Base-by-base conservation (phyloP, 1,284 basidiomycete species). In the Papiliotrema flavescens region DNA sequence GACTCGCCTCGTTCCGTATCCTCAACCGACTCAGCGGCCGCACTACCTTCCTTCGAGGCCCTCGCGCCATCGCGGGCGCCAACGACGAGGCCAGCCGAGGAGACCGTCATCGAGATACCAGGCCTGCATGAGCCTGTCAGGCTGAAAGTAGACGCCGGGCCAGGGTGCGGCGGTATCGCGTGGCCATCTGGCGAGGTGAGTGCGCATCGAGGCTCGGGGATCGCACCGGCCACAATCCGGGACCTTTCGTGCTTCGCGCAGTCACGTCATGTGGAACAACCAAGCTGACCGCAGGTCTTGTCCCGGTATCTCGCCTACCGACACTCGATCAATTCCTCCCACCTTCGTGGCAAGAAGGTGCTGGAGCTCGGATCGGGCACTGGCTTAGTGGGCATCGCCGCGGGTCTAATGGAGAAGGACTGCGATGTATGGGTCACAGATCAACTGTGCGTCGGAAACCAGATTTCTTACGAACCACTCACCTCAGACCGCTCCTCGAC, bases 121-220 rank as follows among this genome's bases (percentile, higher is more conserved):
- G 65, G 66, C 8, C 47, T 71, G 13, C 35, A 37, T 2, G 36
- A 23, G 22, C 61, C 65, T 14, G 66, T 74, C 45, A 67, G 72
- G 46, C 62, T 80, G 15, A 65, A 71, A 28, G 81, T 91, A 2
- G 89, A 93, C 69, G 85, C 89, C 28, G 82, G 84, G 40, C 88
- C 86, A 22, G 92, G 92, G 2, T 96, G 93, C 71, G 92, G 92
- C 15, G 92, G 92, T 0, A 83, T 92, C 46, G 85, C 90, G 13
- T 96, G 92, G 92, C 90, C 90, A 3, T 88, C 92, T 14, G 92
- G 91, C 59, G 85, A 93, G 82, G 91, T 92, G 60, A 59, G 80
- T 47, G 39, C 36, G 15, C 3, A n/a, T n/a, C n/a, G n/a, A n/a
- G n/a, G n/a, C n/a, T n/a, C n/a, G n/a, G 26, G 24, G 41, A 37